A percentile compares a stretch with the other conserved stretches of the same genome.
These are phyloP conservation scores for Tolypocladium tundrense DNA, from an alignment of 2,329 filamentous ascomycete genomes.

Conservation along the genomic window DNA sequence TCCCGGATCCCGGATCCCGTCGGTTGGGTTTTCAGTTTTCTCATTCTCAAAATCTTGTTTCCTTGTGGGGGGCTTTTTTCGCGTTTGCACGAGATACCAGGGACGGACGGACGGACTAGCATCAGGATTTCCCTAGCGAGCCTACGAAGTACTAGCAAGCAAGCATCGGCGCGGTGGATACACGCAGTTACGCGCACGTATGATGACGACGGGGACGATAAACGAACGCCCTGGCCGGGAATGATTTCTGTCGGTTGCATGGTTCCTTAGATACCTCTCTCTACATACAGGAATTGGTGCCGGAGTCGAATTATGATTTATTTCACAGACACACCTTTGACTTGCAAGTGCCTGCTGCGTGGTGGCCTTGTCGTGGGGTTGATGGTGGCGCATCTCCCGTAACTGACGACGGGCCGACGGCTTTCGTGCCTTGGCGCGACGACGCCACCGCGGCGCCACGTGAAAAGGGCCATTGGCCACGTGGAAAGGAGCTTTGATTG, in stretches of 20 bases:
- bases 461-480: background rate
- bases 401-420: too few relatives aligned
- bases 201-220: background rate
- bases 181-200: background rate
- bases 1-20: slow-evolving; percentile 12
- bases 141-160: too few relatives aligned
- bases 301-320: background rate
- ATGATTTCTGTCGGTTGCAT: background rate
- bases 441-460: too few relatives aligned
- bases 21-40: too few relatives aligned
- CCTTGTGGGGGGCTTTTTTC: background rate
- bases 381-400: too few relatives aligned
- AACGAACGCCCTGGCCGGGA: background rate
- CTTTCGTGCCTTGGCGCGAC: too few relatives aligned
- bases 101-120: too few relatives aligned
- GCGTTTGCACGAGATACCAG: background rate
- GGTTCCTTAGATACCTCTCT: background rate
- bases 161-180: background rate
- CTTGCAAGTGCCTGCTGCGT: too few relatives aligned
- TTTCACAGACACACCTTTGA: too few relatives aligned
- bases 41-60: too few relatives aligned
- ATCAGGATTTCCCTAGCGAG: too few relatives aligned
- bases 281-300: background rate
- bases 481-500: background rate
- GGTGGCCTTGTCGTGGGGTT: too few relatives aligned